Evolutionary conservation across 2,329 filamentous ascomycete genomes (phyloP).

Genomic region (Penicillium olsonii): DNA sequence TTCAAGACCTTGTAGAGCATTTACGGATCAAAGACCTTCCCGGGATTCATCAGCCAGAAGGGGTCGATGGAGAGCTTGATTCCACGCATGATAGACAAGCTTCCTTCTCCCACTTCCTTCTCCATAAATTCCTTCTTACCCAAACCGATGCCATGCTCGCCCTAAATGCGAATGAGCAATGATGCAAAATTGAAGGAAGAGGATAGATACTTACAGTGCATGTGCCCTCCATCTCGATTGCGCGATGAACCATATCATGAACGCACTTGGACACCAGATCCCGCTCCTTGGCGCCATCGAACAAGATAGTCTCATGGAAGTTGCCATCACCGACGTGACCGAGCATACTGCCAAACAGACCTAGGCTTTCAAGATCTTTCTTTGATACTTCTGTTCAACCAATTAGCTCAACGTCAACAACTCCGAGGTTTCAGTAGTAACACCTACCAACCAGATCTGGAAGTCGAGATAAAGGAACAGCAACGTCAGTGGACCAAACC

Average conservation of each 20-base stretch:
- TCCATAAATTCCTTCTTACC: slow-evolving; percentile 81
- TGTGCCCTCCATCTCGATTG: slow-evolving; percentile 90
- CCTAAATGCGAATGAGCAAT: slow-evolving; percentile 39
- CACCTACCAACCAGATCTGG: slow-evolving; percentile 61
- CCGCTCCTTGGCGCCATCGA: slow-evolving; percentile 68
- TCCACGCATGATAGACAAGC: slow-evolving; percentile 78
- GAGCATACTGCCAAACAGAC: slow-evolving; percentile 81
- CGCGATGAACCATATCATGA: slow-evolving; percentile 84
- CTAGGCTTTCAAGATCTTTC: slow-evolving; percentile 82
- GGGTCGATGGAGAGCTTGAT: slow-evolving; percentile 82
- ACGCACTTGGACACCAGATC: slow-evolving; percentile 78
- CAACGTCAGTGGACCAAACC: slow-evolving; percentile 64
- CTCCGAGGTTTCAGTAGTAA: background rate
- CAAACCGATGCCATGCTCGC: slow-evolving; percentile 82
- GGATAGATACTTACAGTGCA: slow-evolving; percentile 60
- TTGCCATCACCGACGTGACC: slow-evolving; percentile 94
- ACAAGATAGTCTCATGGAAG: slow-evolving; percentile 92
- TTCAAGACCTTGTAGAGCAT: background rate
- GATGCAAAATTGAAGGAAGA: background rate
- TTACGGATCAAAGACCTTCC: slow-evolving; percentile 81
- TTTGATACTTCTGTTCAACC: slow-evolving; percentile 70
- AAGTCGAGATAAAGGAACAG: slow-evolving; percentile 61
- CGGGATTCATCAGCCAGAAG: slow-evolving; percentile 85
- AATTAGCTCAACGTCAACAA: slow-evolving; percentile 4
- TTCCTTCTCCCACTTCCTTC: slow-evolving; percentile 79